Percentiles rank a stretch among this genome's conserved stretches.
These are phyloP conservation scores for Nissolia schottii DNA, from an alignment of 306 rosid genomes.

Conservation along the genomic window DNA sequence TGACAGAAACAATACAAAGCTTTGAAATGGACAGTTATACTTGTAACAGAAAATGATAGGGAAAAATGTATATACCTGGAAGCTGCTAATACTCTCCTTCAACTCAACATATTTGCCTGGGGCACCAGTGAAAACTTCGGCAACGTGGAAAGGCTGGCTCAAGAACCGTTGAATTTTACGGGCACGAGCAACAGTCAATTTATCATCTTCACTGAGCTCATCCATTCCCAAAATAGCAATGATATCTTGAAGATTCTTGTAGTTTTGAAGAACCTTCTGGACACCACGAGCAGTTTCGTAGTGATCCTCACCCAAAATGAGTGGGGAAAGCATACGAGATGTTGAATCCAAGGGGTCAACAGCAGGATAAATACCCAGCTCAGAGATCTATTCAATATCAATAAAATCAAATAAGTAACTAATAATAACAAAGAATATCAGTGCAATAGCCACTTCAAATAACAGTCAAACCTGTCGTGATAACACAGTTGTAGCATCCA, in stretches of 20 bases:
- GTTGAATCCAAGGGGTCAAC: constrained; percentile 97
- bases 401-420: background rate
- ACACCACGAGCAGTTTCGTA: constrained; percentile 98
- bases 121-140: constrained; percentile 99
- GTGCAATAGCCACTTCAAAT: background rate
- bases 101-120: constrained; percentile 96
- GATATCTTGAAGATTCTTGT: constrained; percentile 98
- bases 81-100: constrained; percentile 77
- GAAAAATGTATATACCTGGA: constrained; percentile 60
- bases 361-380: constrained; percentile 98
- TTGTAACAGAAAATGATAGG: background rate
- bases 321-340: constrained; percentile 99
- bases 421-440: background rate
- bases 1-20: background rate
- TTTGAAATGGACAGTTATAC: background rate
- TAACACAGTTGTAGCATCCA: constrained; percentile 98
- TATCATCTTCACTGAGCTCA: constrained; percentile 99
- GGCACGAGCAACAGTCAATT: constrained; percentile 96
- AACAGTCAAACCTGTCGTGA: constrained; percentile 71
- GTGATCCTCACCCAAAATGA: constrained; percentile 86
- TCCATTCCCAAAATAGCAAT: constrained; percentile 99
- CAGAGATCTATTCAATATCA: constrained; percentile 64
- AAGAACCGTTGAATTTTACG: constrained; percentile 79
- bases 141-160: constrained; percentile 99
- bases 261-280: constrained; percentile 89